Evolutionary conservation across 768 basidiomycete species (phyloP).

Genomic region (Lactifluus piperatus): DNA sequence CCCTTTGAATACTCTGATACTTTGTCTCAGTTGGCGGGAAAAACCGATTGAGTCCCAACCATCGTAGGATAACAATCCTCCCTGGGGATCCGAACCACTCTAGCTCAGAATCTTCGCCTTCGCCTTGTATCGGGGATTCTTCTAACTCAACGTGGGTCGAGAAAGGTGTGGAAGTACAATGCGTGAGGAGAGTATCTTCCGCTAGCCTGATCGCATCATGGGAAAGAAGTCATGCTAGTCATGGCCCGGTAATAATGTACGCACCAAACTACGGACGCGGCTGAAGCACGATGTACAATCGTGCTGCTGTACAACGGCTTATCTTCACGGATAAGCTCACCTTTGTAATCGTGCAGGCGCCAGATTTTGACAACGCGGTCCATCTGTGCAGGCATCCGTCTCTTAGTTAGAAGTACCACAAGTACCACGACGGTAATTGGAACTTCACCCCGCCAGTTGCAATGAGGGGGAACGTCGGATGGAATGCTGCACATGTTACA

Average conservation of each 20-base stretch:
- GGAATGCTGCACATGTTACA: conserved; percentile 63
- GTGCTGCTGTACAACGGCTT: conserved; percentile 69
- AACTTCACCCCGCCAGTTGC: conserved; percentile 68
- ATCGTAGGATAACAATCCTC: conserved; percentile 53
- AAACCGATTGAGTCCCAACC: conserved; percentile 58
- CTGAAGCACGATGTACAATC: conserved; percentile 54
- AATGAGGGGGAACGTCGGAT: conserved; percentile 51
- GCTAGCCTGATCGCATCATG: conserved; percentile 3
- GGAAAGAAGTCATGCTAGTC: not conserved
- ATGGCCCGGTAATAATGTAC: conserved; percentile 3
- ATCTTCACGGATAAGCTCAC: conserved; percentile 49
- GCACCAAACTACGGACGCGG: conserved; percentile 59
- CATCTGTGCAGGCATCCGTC: conserved; percentile 35
- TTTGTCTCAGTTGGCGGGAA: conserved; percentile 40
- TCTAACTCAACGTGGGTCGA: conserved; percentile 28
- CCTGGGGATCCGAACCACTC: conserved; percentile 30
- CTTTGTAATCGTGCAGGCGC: conserved; percentile 39
- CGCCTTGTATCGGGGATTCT: conserved; percentile 21
- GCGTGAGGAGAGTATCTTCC: conserved; percentile 34
- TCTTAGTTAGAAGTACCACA: conserved; percentile 1
- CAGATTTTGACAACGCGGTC: conserved; percentile 74
- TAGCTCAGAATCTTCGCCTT: conserved; percentile 3
- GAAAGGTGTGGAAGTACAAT: conserved; percentile 41
- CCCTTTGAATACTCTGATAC: conserved; percentile 37
- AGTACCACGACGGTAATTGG: not conserved